A percentile compares a stretch with the other conserved stretches of the same genome.
These are phyloP conservation scores for Trametes polyzona DNA, from an alignment of 1,284 basidiomycete genomes.

Conservation along the genomic window DNA sequence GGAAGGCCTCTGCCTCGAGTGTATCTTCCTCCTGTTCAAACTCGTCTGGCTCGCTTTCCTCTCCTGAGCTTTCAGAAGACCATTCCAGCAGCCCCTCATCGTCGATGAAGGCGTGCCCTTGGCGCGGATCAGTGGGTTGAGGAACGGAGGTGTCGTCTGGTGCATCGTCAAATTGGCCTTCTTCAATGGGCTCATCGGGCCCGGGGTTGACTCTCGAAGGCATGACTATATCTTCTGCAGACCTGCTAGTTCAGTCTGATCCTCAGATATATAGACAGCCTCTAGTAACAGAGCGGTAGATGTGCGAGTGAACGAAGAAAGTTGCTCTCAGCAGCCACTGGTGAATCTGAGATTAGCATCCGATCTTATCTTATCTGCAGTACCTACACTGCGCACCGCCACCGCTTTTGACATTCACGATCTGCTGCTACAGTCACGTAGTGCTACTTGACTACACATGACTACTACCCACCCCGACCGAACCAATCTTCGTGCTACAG, in stretches of 20 bases:
- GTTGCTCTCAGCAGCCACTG: background rate
- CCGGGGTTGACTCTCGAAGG: background rate
- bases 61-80: slow-evolving; percentile 30
- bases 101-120: slow-evolving; percentile 35
- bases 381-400: too few relatives aligned
- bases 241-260: background rate
- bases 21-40: slow-evolving; percentile 30
- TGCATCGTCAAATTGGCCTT: slow-evolving; percentile 38
- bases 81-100: slow-evolving; percentile 32
- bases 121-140: slow-evolving; percentile 22
- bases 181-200: slow-evolving; percentile 16
- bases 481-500: too few relatives aligned
- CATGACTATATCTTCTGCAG: background rate
- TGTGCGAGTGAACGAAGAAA: background rate
- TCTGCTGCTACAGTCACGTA: too few relatives aligned
- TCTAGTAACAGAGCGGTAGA: background rate
- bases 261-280: too few relatives aligned
- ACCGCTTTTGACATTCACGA: too few relatives aligned
- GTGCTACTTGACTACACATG: too few relatives aligned
- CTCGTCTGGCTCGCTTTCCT: slow-evolving; percentile 30
- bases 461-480: too few relatives aligned
- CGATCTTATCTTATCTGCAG: slow-evolving; percentile 11
- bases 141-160: slow-evolving; percentile 24
- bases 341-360: slow-evolving; percentile 1
- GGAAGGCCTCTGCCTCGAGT: slow-evolving; percentile 42